A percentile compares a stretch with the other conserved stretches of the same genome.
phyloP scores from a whole-genome alignment of 1,284 basidiomycete species.

The Cystobasidium sp. region DNA sequence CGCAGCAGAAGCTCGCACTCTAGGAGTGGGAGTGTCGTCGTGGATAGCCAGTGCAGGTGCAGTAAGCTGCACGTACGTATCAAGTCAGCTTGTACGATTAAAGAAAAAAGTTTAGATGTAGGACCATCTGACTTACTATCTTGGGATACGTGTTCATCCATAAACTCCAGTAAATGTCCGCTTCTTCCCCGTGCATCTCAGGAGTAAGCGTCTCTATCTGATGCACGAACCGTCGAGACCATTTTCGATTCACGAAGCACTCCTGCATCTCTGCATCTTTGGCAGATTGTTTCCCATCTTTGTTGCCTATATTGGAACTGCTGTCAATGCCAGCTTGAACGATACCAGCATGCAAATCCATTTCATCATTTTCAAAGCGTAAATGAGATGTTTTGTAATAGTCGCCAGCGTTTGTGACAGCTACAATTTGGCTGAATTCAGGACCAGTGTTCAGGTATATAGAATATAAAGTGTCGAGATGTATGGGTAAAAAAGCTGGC shows the following conservation, averaged over 20 bases:
- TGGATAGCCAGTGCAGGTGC: slow-evolving; percentile 12
- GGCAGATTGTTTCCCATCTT: background rate
- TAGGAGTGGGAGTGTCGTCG: background rate
- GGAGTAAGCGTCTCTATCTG: slow-evolving; percentile 22
- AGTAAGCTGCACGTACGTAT: background rate
- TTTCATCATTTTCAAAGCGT: slow-evolving; percentile 27
- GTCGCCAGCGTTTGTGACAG: slow-evolving; percentile 20
- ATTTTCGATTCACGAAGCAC: background rate
- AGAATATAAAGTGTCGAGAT: slow-evolving; percentile 50
- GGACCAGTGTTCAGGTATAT: slow-evolving; percentile 42
- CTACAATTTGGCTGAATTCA: slow-evolving; percentile 21
- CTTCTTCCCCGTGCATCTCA: slow-evolving; percentile 35
- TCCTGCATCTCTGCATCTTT: slow-evolving; percentile 22
- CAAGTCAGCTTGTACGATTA: background rate
- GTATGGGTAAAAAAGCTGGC: slow-evolving; percentile 23
- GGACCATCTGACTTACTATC: slow-evolving; percentile 35
- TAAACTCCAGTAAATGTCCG: slow-evolving; percentile 48
- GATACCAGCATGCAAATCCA: slow-evolving; percentile 29
- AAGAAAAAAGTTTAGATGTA: background rate
- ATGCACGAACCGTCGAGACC: slow-evolving; percentile 23
- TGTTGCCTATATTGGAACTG: background rate
- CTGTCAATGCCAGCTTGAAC: background rate
- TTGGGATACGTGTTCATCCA: slow-evolving; percentile 51
- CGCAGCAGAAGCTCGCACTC: background rate
- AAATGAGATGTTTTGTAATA: slow-evolving; percentile 23